Evolutionary conservation across 108 stramenopile genomes (phyloP).

Genomic region (Conticribra guillardii): DNA sequence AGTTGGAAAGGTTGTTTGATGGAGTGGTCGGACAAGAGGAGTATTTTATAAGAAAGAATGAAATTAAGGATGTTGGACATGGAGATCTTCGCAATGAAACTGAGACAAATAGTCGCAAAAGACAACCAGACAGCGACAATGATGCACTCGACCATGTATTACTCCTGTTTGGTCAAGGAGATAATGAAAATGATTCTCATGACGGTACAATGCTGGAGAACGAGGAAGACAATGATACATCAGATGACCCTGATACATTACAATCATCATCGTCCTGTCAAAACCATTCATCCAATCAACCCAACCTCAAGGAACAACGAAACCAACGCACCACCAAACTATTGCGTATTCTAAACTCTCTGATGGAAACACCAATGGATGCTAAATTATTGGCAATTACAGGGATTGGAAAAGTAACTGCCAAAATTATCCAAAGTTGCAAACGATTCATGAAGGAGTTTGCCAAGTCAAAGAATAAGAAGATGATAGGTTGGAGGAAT

Average conservation of each 20-base stretch:
- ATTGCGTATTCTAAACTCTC: background rate
- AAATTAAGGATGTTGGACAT: background rate
- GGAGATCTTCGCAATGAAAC: background rate
- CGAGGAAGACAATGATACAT: background rate
- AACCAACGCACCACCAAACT: background rate
- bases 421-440: too few species aligned
- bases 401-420: slow-evolving; percentile 25
- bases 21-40: background rate
- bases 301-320: too few species aligned
- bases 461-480: too few species aligned
- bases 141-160: too few species aligned
- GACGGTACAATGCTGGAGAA: too few species aligned
- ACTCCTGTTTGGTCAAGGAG: too few species aligned
- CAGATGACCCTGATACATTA: background rate
- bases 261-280: background rate
- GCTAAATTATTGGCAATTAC: slow-evolving; percentile 34
- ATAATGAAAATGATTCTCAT: too few species aligned
- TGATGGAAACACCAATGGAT: slow-evolving; percentile 38
- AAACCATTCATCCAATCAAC: background rate
- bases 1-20: background rate
- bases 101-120: background rate
- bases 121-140: too few species aligned
- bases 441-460: slow-evolving; percentile 19
- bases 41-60: background rate
- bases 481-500: background rate